phyloP scores from a whole-genome alignment of 129 eudicot species.

The Artemisia argyi region DNA sequence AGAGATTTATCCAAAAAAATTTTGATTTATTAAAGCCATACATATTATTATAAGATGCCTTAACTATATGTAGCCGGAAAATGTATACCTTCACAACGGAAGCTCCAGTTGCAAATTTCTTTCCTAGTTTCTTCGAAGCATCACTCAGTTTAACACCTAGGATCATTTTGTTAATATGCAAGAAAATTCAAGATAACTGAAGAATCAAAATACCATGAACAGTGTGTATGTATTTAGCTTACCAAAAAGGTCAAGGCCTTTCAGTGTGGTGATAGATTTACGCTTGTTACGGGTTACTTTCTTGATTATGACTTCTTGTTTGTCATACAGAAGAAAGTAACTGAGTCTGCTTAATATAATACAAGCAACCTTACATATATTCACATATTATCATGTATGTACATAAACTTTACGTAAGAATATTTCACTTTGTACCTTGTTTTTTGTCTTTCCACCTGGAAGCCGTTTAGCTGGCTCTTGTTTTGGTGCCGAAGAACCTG shows the following conservation, averaged over 20 bases:
- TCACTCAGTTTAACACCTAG: conserved; percentile 89
- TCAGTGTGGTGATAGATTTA: conserved; percentile 77
- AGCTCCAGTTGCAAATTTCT: conserved; percentile 97
- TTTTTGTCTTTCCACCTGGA: conserved; percentile 94
- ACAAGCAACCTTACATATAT: too few species aligned
- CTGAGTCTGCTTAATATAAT: too few species aligned
- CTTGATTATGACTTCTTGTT: conserved; percentile 84
- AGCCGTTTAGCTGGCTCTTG: conserved; percentile 88
- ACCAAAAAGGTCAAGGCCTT: conserved; percentile 89
- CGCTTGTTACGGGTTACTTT: conserved; percentile 89
- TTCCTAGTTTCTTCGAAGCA: conserved; percentile 97
- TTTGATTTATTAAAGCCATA: too few species aligned
- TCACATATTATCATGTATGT: neutral
- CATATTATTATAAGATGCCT: too few species aligned
- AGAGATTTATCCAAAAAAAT: too few species aligned
- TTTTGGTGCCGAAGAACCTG: conserved; percentile 24
- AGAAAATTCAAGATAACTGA: conserved; percentile 8
- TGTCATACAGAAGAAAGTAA: conserved; percentile 51
- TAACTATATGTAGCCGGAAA: too few species aligned
- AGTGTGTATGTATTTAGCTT: conserved; percentile 9
- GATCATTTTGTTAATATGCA: neutral
- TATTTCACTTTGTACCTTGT: neutral
- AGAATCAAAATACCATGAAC: neutral
- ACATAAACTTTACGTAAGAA: too few species aligned
- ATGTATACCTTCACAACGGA: too few species aligned